These are phyloP conservation scores for Aspergillus cavernicola DNA, from an alignment of 495 filamentous ascomycete genomes.

Conservation along the genomic window DNA sequence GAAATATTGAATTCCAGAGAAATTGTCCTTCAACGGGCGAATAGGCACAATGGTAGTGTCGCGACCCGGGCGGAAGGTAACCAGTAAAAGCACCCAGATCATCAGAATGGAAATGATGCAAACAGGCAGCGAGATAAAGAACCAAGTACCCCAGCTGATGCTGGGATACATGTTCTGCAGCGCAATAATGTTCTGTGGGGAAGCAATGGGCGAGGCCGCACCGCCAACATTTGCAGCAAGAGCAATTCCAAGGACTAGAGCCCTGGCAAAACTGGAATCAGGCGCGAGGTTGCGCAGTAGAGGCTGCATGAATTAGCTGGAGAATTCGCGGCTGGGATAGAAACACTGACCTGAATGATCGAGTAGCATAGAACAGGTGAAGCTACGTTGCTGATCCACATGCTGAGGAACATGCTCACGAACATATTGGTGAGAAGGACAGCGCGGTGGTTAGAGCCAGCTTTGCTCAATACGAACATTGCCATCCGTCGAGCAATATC, in stretches of 20 bases:
- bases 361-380: constrained; percentile 98
- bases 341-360: constrained; percentile 71
- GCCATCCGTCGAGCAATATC: constrained; percentile 97
- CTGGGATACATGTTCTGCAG: constrained; percentile 88
- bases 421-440: constrained; percentile 97
- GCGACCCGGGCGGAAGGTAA: constrained; percentile 76
- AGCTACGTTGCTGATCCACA: constrained; percentile 99
- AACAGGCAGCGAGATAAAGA: constrained; percentile 91
- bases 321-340: background rate
- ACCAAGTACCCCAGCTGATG: constrained; percentile 92
- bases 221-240: constrained; percentile 94
- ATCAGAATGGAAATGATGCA: constrained; percentile 84
- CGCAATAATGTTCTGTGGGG: constrained; percentile 95
- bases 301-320: constrained; percentile 53
- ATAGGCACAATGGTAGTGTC: constrained; percentile 92
- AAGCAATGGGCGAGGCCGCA: constrained; percentile 93
- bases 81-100: constrained; percentile 84
- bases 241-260: constrained; percentile 93
- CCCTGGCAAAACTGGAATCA: constrained; percentile 89
- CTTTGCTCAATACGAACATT: constrained; percentile 94
- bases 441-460: constrained; percentile 80
- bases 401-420: constrained; percentile 93
- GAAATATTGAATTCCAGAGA: constrained; percentile 90
- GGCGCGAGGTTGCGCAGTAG: constrained; percentile 88
- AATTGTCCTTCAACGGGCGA: constrained; percentile 78